Conservation (phyloP, 208 protist genomes). For the Endotrypanum monterogeii region DNA sequence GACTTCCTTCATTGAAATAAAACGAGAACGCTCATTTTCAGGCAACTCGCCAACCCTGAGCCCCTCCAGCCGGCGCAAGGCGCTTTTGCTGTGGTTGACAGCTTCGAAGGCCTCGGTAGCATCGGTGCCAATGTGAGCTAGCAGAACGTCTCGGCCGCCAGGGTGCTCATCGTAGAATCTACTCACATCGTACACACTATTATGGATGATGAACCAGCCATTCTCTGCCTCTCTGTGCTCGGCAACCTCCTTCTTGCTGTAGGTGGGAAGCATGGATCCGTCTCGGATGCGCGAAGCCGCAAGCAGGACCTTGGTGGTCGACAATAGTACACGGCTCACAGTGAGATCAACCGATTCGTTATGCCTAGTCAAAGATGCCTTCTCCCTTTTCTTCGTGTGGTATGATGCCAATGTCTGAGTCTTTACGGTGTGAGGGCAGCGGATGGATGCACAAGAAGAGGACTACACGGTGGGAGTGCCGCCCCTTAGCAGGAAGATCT, state of each 20-base stretch:
- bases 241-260: conserved; percentile 56
- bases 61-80: conserved; percentile 41
- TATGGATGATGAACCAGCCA: conserved; percentile 84
- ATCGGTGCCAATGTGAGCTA: conserved; percentile 70
- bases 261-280: conserved; percentile 28
- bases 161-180: conserved; percentile 85
- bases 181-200: conserved; percentile 75
- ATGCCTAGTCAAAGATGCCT: no score
- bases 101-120: conserved; percentile 77
- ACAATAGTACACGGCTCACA: not conserved
- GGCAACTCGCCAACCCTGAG: conserved; percentile 55
- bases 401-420: no score
- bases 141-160: conserved; percentile 74
- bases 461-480: not conserved
- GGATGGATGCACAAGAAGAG: no score
- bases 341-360: not conserved
- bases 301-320: no score
- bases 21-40: conserved; percentile 38
- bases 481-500: no score
- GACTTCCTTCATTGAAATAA: conserved; percentile 40
- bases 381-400: no score
- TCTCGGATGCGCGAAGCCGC: not conserved
- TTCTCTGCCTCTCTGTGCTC: conserved; percentile 54
- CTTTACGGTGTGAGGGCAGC: no score
- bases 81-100: conserved; percentile 57